Evolutionary conservation across 2,329 filamentous ascomycete genomes (phyloP).

Genomic region (Paecilomyces variotii): DNA sequence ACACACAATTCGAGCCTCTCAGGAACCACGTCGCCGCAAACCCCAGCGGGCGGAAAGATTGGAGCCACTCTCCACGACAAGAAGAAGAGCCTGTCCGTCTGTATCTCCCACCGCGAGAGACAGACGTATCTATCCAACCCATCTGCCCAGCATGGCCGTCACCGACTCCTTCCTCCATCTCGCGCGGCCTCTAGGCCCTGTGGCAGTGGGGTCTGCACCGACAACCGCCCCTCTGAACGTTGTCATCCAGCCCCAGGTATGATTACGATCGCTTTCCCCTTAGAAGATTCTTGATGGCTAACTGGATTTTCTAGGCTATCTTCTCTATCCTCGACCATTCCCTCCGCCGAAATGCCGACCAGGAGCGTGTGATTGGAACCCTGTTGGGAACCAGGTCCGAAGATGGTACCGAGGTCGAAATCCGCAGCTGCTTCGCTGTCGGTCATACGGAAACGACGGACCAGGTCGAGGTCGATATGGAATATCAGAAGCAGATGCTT

Average conservation of each 20-base stretch:
- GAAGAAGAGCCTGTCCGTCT: constrained; percentile 21
- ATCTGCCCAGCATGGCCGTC: constrained; percentile 65
- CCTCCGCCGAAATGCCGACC: constrained; percentile 80
- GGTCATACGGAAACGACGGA: constrained; percentile 97
- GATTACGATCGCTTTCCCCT: constrained; percentile 18
- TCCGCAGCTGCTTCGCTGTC: constrained; percentile 93
- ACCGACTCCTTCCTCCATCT: constrained; percentile 89
- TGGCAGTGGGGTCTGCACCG: constrained; percentile 67
- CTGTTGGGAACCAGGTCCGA: constrained; percentile 88
- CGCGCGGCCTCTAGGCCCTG: constrained; percentile 80
- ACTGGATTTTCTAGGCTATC: constrained; percentile 41
- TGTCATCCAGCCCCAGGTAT: constrained; percentile 89
- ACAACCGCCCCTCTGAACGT: constrained; percentile 88
- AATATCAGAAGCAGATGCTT: constrained; percentile 99
- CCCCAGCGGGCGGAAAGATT: constrained; percentile 19
- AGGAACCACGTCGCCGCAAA: constrained; percentile 12
- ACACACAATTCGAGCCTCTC: constrained; percentile 33
- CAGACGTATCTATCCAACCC: constrained; percentile 8
- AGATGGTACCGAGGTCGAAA: constrained; percentile 93
- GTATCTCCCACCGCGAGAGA: constrained; percentile 11
- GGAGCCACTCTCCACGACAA: constrained; percentile 23
- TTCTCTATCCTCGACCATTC: constrained; percentile 79
- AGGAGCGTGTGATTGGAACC: constrained; percentile 93
- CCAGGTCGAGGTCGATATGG: constrained; percentile 98
- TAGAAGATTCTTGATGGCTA: constrained; percentile 7